Percentiles rank a stretch among this genome's conserved stretches.
These are phyloP conservation scores for Blastocystis sp. DNA, from an alignment of 352 stramenopile species.

Conservation along the genomic window DNA sequence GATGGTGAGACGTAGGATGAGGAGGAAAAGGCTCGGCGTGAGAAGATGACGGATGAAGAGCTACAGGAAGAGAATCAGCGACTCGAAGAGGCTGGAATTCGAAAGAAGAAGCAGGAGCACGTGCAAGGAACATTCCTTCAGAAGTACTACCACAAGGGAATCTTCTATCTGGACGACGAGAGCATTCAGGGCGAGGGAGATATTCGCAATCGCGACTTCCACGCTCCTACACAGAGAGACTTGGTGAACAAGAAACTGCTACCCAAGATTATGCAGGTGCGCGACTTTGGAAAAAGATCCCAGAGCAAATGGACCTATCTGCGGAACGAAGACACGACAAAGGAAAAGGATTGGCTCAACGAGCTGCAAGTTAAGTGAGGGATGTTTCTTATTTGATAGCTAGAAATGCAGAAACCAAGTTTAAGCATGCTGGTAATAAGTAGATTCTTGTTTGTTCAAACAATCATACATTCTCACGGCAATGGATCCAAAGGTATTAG, in stretches of 20 bases:
- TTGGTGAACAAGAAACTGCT: slow-evolving; percentile 71
- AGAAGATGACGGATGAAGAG: slow-evolving; percentile 90
- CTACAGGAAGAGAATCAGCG: slow-evolving; percentile 76
- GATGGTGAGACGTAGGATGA: slow-evolving; percentile 67
- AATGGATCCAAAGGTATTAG: slow-evolving; percentile 60
- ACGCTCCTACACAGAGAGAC: slow-evolving; percentile 66
- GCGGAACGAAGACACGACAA: slow-evolving; percentile 88
- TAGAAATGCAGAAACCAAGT: slow-evolving; percentile 50
- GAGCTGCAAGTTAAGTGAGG: slow-evolving; percentile 40
- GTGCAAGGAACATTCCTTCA: slow-evolving; percentile 87
- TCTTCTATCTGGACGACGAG: slow-evolving; percentile 84
- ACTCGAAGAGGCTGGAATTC: slow-evolving; percentile 64
- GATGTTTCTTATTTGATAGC: not conserved
- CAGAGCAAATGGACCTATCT: slow-evolving; percentile 96
- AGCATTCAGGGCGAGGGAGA: slow-evolving; percentile 65
- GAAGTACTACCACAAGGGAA: slow-evolving; percentile 95
- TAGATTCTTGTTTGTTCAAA: slow-evolving; percentile 46
- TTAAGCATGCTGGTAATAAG: slow-evolving; percentile 46
- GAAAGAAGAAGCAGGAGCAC: slow-evolving; percentile 72
- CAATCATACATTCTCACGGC: not conserved
- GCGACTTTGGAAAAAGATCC: slow-evolving; percentile 91
- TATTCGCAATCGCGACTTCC: slow-evolving; percentile 66
- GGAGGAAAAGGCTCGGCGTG: slow-evolving; percentile 73
- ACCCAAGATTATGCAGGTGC: slow-evolving; percentile 90
- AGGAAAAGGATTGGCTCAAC: slow-evolving; percentile 54